A percentile compares a stretch with the other conserved stretches of the same genome.
These are phyloP conservation scores for Moesziomyces globuligerus DNA, from an alignment of 1,284 basidiomycete genomes.

Conservation along the genomic window DNA sequence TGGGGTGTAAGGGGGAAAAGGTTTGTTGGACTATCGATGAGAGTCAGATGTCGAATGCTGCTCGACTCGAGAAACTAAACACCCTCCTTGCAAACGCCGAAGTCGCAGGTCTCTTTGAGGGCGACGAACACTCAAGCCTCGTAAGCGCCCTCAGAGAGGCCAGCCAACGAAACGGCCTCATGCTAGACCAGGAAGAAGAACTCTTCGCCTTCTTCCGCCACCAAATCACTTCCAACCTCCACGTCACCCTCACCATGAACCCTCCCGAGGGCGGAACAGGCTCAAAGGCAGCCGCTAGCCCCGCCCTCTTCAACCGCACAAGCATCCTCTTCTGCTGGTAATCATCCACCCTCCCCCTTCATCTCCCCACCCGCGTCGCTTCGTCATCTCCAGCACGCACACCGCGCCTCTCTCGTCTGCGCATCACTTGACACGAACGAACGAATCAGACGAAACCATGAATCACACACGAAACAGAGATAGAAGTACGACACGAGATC, in stretches of 20 bases:
- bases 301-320: slow-evolving; percentile 68
- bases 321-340: slow-evolving; percentile 61
- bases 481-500: neutral
- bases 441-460: too few relatives aligned
- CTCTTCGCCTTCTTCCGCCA: slow-evolving; percentile 57
- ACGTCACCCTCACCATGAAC: slow-evolving; percentile 92
- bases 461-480: neutral
- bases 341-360: neutral
- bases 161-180: slow-evolving; percentile 93
- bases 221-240: slow-evolving; percentile 60
- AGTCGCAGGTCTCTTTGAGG: slow-evolving; percentile 89
- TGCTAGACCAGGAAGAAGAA: slow-evolving; percentile 93
- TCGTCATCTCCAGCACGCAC: too few relatives aligned
- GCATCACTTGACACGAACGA: too few relatives aligned
- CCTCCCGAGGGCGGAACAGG: slow-evolving; percentile 95
- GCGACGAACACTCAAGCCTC: slow-evolving; percentile 90
- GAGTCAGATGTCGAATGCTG: slow-evolving; percentile 97
- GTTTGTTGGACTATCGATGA: slow-evolving; percentile 99
- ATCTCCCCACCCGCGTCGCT: too few relatives aligned
- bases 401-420: too few relatives aligned
- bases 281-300: slow-evolving; percentile 94
- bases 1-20: slow-evolving; percentile 98
- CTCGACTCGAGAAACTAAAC: slow-evolving; percentile 99
- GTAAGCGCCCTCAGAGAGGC: slow-evolving; percentile 99
- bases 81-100: slow-evolving; percentile 99